Conservation (phyloP, 257 asterid species). For the Linaria vulgaris region DNA sequence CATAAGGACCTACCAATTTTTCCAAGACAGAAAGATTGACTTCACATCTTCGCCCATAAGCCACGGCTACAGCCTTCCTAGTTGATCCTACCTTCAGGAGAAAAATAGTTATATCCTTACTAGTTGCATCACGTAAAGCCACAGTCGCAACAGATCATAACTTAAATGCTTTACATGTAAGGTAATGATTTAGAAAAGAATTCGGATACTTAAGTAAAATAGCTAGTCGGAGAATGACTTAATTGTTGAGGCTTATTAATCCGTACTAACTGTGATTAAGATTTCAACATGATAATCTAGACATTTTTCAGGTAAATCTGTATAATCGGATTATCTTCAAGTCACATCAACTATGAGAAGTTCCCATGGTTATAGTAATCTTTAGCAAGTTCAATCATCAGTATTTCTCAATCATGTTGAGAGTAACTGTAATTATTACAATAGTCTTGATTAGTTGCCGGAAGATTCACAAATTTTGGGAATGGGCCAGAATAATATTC, state of each 20-base stretch:
- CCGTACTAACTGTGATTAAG: background rate
- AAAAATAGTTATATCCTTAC: constrained; percentile 27
- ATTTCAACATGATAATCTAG: background rate
- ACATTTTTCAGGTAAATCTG: too few species aligned
- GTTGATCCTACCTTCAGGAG: constrained; percentile 79
- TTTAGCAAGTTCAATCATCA: constrained; percentile 13
- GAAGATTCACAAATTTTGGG: constrained; percentile 13
- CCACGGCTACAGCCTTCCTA: constrained; percentile 77
- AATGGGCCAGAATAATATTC: constrained; percentile 3
- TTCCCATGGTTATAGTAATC: constrained; percentile 5
- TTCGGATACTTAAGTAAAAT: constrained; percentile 1
- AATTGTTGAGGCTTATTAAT: constrained; percentile 1
- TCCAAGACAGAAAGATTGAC: constrained; percentile 68
- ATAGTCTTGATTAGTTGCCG: background rate
- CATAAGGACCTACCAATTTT: constrained; percentile 60
- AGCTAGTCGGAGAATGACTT: background rate
- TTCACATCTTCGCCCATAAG: constrained; percentile 86
- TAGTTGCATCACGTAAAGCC: constrained; percentile 20
- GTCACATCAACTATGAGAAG: constrained; percentile 7
- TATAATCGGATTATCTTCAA: constrained; percentile 9
- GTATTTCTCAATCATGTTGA: constrained; percentile 14
- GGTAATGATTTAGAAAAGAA: background rate
- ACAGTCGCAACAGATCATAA: constrained; percentile 2
- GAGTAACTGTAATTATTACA: background rate
- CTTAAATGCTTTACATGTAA: background rate